These are phyloP conservation scores for Pythium graminicola DNA, from an alignment of 352 stramenopile genomes.

Conservation along the genomic window DNA sequence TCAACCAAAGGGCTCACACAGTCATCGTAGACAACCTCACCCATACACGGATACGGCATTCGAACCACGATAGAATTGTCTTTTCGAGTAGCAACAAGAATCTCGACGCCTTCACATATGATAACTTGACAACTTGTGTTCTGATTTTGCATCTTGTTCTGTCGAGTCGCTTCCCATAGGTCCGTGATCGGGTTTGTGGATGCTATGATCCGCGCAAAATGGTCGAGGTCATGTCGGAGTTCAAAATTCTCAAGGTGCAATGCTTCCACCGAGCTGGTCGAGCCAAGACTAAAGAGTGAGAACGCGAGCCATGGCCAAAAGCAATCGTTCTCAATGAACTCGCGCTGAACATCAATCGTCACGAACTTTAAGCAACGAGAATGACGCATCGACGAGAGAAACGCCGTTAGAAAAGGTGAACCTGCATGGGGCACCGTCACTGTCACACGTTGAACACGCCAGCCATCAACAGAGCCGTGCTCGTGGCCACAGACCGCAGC, in stretches of 20 bases:
- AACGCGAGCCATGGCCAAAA: conserved; percentile 8
- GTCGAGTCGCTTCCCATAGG: background rate
- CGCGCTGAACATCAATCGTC: background rate
- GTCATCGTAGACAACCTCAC: background rate
- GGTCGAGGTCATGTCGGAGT: background rate
- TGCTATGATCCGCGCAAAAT: background rate
- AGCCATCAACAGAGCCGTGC: background rate
- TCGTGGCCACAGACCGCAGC: background rate
- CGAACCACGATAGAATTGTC: background rate
- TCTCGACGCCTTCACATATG: background rate
- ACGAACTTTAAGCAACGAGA: background rate
- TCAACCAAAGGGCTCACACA: background rate
- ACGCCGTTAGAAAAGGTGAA: background rate
- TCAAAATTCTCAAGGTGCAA: conserved; percentile 7
- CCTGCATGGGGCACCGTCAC: background rate
- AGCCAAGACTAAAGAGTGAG: background rate
- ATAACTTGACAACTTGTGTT: background rate
- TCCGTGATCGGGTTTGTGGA: background rate
- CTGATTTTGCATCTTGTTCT: background rate
- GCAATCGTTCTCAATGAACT: background rate
- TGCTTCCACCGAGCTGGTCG: background rate
- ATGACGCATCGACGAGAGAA: background rate
- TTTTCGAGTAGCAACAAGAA: background rate
- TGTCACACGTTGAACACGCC: background rate
- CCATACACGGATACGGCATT: background rate